Percentiles rank a stretch among this genome's conserved stretches.
phyloP scores from a whole-genome alignment of 2,329 filamentous ascomycete species.

The Fusarium staphyleae region DNA sequence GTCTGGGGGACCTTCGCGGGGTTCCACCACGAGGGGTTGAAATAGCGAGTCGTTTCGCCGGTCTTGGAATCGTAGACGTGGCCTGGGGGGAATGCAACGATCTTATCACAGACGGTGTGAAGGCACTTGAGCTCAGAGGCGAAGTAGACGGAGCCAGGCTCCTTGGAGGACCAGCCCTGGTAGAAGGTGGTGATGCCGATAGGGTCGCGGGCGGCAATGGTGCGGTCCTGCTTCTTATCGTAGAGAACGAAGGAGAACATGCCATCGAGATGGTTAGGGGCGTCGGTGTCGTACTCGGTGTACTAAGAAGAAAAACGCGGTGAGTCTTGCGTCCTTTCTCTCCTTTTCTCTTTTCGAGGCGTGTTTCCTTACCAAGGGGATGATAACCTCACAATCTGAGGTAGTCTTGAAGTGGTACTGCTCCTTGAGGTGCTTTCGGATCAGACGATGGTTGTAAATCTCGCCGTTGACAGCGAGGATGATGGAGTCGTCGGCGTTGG shows the following conservation, averaged over 20 bases:
- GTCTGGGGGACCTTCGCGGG: conserved; percentile 76
- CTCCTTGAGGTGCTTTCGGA: conserved; percentile 84
- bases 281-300: conserved; percentile 88
- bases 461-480: conserved; percentile 98
- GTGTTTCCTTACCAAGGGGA: conserved; percentile 74
- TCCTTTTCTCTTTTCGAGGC: no score
- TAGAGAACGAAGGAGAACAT: conserved; percentile 99
- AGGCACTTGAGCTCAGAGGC: conserved; percentile 96
- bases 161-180: conserved; percentile 86
- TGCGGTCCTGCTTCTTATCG: conserved; percentile 92
- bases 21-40: conserved; percentile 92
- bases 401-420: conserved; percentile 98
- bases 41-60: conserved; percentile 84
- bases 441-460: conserved; percentile 98
- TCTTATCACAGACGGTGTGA: conserved; percentile 92
- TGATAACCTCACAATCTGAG: conserved; percentile 98
- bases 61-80: conserved; percentile 97
- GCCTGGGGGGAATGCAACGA: conserved; percentile 91
- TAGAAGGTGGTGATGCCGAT: conserved; percentile 98
- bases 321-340: conserved; percentile 20
- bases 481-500: conserved; percentile 88
- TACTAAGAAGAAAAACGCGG: conserved; percentile 65
- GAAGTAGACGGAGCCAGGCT: conserved; percentile 89
- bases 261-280: conserved; percentile 92
- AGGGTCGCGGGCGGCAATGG: conserved; percentile 92